These are phyloP conservation scores for Xeromyces bisporus DNA, from an alignment of 495 filamentous ascomycete genomes.

Conservation along the genomic window DNA sequence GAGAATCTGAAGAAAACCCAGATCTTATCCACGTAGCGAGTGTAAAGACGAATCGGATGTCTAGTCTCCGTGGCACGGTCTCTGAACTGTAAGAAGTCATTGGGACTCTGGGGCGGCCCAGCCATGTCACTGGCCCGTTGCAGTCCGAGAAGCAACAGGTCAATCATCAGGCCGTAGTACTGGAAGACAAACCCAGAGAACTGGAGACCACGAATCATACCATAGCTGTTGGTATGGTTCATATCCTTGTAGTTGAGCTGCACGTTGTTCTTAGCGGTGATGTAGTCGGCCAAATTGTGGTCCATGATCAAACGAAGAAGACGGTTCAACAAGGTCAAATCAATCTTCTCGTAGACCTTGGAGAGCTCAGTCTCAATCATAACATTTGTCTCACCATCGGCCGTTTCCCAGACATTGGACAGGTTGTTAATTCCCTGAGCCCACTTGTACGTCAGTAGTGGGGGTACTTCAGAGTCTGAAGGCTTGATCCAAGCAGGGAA, in stretches of 20 bases:
- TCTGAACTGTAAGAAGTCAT: constrained; percentile 95
- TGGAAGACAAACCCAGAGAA: constrained; percentile 99
- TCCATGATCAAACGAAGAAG: constrained; percentile 95
- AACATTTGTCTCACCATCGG: constrained; percentile 94
- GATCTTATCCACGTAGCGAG: constrained; percentile 92
- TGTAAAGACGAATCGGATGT: constrained; percentile 93
- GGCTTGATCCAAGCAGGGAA: constrained; percentile 99
- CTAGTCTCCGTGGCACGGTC: constrained; percentile 78
- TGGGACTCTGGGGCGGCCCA: constrained; percentile 87
- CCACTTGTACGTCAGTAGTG: constrained; percentile 95
- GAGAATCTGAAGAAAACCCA: constrained; percentile 95
- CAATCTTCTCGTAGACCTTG: constrained; percentile 99
- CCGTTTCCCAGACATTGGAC: constrained; percentile 89
- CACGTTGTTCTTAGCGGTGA: constrained; percentile 98
- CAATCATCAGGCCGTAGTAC: constrained; percentile 93
- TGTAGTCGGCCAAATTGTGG: constrained; percentile 97
- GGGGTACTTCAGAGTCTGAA: constrained; percentile 97
- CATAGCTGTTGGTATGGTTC: constrained; percentile 98
- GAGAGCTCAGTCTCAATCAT: constrained; percentile 98
- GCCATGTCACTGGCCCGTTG: constrained; percentile 95
- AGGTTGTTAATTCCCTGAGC: constrained; percentile 99
- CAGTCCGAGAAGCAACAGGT: constrained; percentile 80
- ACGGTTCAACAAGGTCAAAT: constrained; percentile 88
- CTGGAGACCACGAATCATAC: constrained; percentile 91
- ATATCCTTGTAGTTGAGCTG: constrained; percentile 99